Evolutionary conservation across 805 yeast species (phyloP).

Genomic region (Torulaspora delbrueckii): DNA sequence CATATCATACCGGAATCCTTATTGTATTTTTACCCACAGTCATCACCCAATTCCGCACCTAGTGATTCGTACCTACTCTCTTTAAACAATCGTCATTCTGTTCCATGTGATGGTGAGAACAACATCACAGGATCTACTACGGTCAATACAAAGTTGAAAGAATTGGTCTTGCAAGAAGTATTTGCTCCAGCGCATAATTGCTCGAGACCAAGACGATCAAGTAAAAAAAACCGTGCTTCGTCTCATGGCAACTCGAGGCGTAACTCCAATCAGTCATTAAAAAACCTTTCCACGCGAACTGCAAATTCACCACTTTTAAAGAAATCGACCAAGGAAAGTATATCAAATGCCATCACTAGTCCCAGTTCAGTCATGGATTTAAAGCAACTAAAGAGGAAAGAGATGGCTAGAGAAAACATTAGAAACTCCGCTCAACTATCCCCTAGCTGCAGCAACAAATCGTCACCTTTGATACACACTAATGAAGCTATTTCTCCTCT

Average conservation of each 20-base stretch:
- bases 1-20: conserved; percentile 86
- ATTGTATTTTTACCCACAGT: conserved; percentile 55
- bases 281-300: conserved; percentile 11
- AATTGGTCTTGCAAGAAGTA: conserved; percentile 66
- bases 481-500: conserved; percentile 13
- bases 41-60: conserved; percentile 36
- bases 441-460: conserved; percentile 1
- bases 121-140: conserved; percentile 46
- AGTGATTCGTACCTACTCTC: conserved; percentile 27
- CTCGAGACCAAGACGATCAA: conserved; percentile 9
- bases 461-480: conserved; percentile 5
- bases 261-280: conserved; percentile 22
- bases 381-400: conserved; percentile 29
- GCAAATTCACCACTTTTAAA: conserved; percentile 23
- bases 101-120: conserved; percentile 8
- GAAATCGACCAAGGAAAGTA: conserved; percentile 21
- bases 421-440: conserved; percentile 9
- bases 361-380: conserved; percentile 33
- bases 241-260: conserved; percentile 23
- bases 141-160: conserved; percentile 66
- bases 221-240: conserved; percentile 11
- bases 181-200: conserved; percentile 38
- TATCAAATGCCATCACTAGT: conserved; percentile 28
- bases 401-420: conserved; percentile 21
- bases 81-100: conserved; percentile 7